A percentile compares a stretch with the other conserved stretches of the same genome.
Conservation (phyloP, 176 grass and related monocot genomes). For the Aechmea fasciata region DNA sequence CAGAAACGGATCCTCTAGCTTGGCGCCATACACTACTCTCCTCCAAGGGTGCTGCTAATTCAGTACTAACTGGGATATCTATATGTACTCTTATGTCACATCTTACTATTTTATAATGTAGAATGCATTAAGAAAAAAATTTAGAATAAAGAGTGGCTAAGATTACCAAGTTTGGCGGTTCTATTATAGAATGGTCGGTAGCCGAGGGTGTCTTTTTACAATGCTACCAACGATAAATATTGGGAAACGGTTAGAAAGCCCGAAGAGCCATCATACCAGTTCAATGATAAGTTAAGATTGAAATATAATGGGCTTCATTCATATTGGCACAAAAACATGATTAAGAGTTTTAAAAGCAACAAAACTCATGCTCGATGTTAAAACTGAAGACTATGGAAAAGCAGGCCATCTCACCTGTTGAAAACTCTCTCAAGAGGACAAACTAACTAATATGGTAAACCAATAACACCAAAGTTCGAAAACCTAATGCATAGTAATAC, state of each 20-base stretch:
- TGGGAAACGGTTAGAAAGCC: too few species aligned
- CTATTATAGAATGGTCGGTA: too few species aligned
- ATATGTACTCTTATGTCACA: conserved; percentile 57
- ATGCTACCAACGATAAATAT: too few species aligned
- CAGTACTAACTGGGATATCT: conserved; percentile 56
- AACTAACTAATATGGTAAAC: conserved; percentile 69
- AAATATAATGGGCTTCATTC: too few species aligned
- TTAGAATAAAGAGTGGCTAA: not conserved
- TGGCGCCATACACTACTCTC: conserved; percentile 65
- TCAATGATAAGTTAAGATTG: too few species aligned
- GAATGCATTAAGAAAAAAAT: not conserved
- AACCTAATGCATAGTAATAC: conserved; percentile 30
- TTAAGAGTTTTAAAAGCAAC: not conserved
- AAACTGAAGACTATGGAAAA: conserved; percentile 12
- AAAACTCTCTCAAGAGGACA: conserved; percentile 63
- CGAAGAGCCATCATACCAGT: too few species aligned
- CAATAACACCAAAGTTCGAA: conserved; percentile 63
- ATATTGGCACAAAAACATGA: too few species aligned
- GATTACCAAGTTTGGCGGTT: not conserved
- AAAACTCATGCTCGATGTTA: not conserved
- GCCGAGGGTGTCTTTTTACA: too few species aligned
- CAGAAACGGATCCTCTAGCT: conserved; percentile 72
- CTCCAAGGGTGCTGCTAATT: conserved; percentile 51
- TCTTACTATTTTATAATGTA: conserved; percentile 52
- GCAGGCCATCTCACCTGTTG: conserved; percentile 36